Evolutionary conservation across 1,139 yeast species (phyloP).

Genomic region (Pichia sp.): DNA sequence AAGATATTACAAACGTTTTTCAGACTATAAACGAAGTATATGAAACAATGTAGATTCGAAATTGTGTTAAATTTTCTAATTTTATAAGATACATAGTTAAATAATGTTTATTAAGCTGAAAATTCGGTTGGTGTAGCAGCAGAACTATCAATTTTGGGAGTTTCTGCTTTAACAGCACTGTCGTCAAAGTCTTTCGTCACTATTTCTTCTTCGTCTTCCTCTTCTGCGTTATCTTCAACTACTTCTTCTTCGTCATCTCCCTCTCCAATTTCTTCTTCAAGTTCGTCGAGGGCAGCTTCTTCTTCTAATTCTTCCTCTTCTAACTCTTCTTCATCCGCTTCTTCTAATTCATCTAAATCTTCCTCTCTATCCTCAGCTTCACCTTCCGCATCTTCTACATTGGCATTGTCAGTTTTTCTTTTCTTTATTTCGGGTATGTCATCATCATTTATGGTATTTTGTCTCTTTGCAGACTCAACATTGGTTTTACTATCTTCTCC

Average conservation of each 20-base stretch:
- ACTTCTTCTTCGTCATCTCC: conserved; percentile 14
- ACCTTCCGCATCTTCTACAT: conserved; percentile 24
- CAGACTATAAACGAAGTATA: conserved; percentile 36
- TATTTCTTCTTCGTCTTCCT: conserved; percentile 10
- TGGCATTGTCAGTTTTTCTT: conserved; percentile 29
- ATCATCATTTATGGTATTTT: conserved; percentile 19
- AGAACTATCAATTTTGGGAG: conserved; percentile 13
- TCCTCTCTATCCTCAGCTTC: conserved; percentile 7
- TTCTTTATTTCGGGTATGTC: conserved; percentile 21
- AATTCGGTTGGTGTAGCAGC: conserved; percentile 8
- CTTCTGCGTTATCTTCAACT: conserved; percentile 9
- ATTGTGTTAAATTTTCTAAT: too few species aligned
- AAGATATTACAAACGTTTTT: conserved; percentile 33
- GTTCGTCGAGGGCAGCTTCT: conserved; percentile 18
- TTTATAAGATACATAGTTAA: neutral
- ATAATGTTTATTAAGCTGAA: neutral
- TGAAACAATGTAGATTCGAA: conserved; percentile 24
- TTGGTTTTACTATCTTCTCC: conserved; percentile 10
- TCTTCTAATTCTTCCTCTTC: conserved; percentile 33
- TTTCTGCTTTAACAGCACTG: conserved; percentile 9
- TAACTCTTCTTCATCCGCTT: conserved; percentile 34
- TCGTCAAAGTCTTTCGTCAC: conserved; percentile 11
- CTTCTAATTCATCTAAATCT: conserved; percentile 29
- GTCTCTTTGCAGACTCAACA: conserved; percentile 21
- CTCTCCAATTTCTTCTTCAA: conserved; percentile 13